Evolutionary conservation across 371 early-diverging fungal genomes (phyloP).

Genomic region (Apophysomyces elegans): DNA sequence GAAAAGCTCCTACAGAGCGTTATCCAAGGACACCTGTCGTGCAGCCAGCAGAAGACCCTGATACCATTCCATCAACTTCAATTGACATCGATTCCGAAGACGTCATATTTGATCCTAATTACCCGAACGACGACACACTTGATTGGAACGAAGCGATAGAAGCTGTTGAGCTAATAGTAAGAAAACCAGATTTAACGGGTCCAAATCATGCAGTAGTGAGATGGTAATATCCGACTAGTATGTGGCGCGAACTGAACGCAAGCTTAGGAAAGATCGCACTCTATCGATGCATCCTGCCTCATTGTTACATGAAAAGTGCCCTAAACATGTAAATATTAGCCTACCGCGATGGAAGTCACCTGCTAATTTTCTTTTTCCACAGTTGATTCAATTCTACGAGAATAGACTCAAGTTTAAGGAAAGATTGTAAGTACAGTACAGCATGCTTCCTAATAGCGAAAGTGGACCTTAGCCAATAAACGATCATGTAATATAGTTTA

Average conservation of each 20-base stretch:
- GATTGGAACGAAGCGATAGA: slow-evolving; percentile 4
- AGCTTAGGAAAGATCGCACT: background rate
- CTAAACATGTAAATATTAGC: background rate
- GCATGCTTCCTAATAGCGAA: too few species aligned
- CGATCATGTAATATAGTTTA: too few species aligned
- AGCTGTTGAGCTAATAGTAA: background rate
- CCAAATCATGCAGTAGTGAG: background rate
- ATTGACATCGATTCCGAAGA: background rate
- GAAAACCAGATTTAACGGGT: background rate
- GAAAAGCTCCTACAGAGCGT: too few species aligned
- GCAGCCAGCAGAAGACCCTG: background rate
- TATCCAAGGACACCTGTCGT: background rate
- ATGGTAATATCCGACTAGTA: background rate
- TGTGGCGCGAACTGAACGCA: background rate
- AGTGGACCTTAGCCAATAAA: too few species aligned
- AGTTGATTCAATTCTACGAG: slow-evolving; percentile 2
- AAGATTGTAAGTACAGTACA: too few species aligned
- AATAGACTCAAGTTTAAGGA: background rate
- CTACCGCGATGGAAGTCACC: background rate
- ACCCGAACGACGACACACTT: background rate
- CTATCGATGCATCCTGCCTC: slow-evolving; percentile 1
- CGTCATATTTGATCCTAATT: background rate
- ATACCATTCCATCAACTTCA: background rate
- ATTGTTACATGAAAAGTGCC: background rate
- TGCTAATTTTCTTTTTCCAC: background rate